Evolutionary conservation across 768 basidiomycete species (phyloP).

Genomic region (Phanerodontia chrysosporium): DNA sequence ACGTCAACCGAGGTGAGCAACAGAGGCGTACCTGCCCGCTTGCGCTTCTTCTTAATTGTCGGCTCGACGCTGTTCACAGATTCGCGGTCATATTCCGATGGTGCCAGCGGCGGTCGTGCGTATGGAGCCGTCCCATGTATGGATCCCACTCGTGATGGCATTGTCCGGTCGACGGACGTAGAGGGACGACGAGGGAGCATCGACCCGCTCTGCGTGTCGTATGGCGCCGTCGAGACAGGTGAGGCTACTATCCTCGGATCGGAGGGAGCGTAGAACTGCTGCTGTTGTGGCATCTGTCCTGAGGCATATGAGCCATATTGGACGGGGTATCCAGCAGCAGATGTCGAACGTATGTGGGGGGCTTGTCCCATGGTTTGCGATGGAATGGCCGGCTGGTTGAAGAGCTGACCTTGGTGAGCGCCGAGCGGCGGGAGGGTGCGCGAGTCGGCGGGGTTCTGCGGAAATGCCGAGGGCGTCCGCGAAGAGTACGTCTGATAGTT

Average conservation of each 20-base stretch:
- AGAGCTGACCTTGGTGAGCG: conserved; percentile 17
- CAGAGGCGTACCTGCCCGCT: conserved; percentile 46
- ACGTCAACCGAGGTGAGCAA: not conserved
- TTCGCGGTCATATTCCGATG: conserved; percentile 17
- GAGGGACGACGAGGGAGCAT: conserved; percentile 30
- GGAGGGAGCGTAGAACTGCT: conserved; percentile 29
- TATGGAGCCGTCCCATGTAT: conserved; percentile 48
- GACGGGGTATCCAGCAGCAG: conserved; percentile 53
- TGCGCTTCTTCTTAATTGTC: conserved; percentile 84
- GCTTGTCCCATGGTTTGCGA: conserved; percentile 18
- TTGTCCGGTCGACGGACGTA: conserved; percentile 27
- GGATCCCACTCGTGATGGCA: conserved; percentile 15
- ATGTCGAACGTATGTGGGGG: conserved; percentile 51
- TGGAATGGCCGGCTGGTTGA: conserved; percentile 12
- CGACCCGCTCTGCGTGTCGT: conserved; percentile 13
- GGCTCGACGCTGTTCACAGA: conserved; percentile 39
- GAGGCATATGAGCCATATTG: conserved; percentile 46
- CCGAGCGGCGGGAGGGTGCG: conserved; percentile 57
- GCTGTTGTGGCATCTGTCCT: conserved; percentile 26
- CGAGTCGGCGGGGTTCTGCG: conserved; percentile 45
- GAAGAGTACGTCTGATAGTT: conserved; percentile 44
- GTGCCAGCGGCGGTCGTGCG: conserved; percentile 34
- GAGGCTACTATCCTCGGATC: conserved; percentile 31
- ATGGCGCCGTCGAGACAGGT: conserved; percentile 16
- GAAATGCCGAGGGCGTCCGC: conserved; percentile 45